phyloP scores from a whole-genome alignment of 139 green algal genomes.

The Haematococcus lacustris region DNA sequence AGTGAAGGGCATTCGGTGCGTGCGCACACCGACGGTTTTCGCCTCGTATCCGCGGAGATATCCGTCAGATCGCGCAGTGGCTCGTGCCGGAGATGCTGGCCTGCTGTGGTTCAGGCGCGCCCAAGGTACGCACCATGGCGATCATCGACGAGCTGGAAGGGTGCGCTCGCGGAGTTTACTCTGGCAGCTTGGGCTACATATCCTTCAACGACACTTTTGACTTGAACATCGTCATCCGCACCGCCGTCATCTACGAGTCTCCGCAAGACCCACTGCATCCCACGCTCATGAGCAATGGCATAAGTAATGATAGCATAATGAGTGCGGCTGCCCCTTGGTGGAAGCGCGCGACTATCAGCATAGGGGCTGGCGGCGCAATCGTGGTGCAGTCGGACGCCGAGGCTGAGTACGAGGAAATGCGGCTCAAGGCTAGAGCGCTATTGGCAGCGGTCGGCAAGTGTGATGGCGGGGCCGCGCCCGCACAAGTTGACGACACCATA shows the following conservation, averaged over 20 bases:
- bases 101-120: conserved; percentile 49
- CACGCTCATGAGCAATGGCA: not conserved
- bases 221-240: conserved; percentile 98
- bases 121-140: conserved; percentile 79
- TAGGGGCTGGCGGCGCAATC: conserved; percentile 92
- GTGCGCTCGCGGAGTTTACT: conserved; percentile 81
- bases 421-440: conserved; percentile 74
- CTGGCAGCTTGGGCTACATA: conserved; percentile 85
- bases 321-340: not conserved
- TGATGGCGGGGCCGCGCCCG: conserved; percentile 14
- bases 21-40: too few species aligned
- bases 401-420: conserved; percentile 91
- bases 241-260: conserved; percentile 76
- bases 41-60: too few species aligned
- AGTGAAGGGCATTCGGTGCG: too few species aligned
- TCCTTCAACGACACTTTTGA: conserved; percentile 86
- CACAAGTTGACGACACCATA: conserved; percentile 8
- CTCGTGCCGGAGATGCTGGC: too few species aligned
- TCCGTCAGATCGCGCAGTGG: too few species aligned
- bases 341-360: conserved; percentile 26
- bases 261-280: not conserved
- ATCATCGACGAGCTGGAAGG: conserved; percentile 87
- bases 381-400: conserved; percentile 75
- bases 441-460: conserved; percentile 27
- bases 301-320: conserved; percentile 1